Evolutionary conservation across 179 eudicot genomes (phyloP).

Genomic region (Heliamphora pulchella): DNA sequence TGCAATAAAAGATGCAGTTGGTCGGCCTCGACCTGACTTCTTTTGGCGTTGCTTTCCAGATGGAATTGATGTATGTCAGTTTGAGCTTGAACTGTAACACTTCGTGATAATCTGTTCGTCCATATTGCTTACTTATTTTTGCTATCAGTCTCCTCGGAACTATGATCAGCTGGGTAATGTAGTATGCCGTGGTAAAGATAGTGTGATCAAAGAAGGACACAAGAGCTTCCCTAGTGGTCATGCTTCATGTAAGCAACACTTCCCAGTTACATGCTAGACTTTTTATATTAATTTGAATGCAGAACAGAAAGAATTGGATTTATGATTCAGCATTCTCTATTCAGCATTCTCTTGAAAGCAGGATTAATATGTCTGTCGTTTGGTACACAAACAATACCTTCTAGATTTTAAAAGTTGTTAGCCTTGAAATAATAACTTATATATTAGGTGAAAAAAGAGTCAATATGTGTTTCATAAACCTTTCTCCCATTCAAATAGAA

Average conservation of each 20-base stretch:
- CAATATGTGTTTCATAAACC: neutral
- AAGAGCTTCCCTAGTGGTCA: conserved; percentile 97
- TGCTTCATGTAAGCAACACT: conserved; percentile 61
- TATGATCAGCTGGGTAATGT: conserved; percentile 50
- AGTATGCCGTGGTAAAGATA: conserved; percentile 53
- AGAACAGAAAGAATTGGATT: neutral
- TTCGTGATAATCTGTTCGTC: neutral
- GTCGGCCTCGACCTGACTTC: conserved; percentile 90
- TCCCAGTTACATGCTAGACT: neutral
- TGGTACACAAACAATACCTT: neutral
- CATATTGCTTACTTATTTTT: neutral
- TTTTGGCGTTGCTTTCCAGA: conserved; percentile 94
- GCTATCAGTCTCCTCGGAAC: conserved; percentile 28
- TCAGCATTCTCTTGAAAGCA: neutral
- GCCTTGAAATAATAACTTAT: neutral
- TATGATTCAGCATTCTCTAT: neutral
- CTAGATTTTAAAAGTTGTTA: neutral
- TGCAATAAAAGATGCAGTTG: conserved; percentile 75
- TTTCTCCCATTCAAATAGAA: neutral
- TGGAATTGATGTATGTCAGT: conserved; percentile 47
- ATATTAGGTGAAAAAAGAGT: neutral
- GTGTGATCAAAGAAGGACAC: conserved; percentile 71
- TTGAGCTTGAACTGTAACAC: neutral
- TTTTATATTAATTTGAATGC: neutral
- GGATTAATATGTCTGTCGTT: neutral